phyloP scores from a whole-genome alignment of 768 basidiomycete genomes.

The Mrakia gelida region DNA sequence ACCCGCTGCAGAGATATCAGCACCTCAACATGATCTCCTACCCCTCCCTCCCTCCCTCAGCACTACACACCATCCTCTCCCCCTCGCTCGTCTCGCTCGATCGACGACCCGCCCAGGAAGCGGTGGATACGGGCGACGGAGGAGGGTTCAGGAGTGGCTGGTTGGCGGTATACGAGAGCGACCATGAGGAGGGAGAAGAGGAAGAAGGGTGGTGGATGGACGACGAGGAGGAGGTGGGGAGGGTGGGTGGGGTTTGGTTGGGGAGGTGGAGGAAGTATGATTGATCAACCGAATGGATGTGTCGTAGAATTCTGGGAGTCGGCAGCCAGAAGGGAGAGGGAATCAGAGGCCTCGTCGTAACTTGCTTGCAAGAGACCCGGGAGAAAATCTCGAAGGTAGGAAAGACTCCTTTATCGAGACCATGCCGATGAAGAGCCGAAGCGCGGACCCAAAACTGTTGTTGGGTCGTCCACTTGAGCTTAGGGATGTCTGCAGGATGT shows the following conservation, averaged over 20 bases:
- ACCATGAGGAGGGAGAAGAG: not conserved
- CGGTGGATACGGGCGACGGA: not conserved
- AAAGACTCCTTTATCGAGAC: too few relatives aligned
- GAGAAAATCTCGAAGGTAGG: too few relatives aligned
- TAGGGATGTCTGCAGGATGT: too few relatives aligned
- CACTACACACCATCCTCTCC: not conserved
- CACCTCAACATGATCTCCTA: not conserved
- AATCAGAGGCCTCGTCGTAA: too few relatives aligned
- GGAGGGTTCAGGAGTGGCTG: constrained; percentile 12
- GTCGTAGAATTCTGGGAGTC: too few relatives aligned
- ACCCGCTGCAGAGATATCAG: not conserved
- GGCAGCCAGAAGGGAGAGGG: too few relatives aligned
- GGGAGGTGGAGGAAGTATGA: not conserved
- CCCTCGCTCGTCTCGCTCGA: constrained; percentile 9
- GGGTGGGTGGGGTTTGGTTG: not conserved
- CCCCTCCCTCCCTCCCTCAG: not conserved
- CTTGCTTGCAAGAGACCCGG: too few relatives aligned
- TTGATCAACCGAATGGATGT: too few relatives aligned
- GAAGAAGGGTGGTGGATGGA: not conserved
- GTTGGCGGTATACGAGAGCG: not conserved
- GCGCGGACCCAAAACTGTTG: too few relatives aligned
- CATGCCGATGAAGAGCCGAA: too few relatives aligned
- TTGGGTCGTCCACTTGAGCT: too few relatives aligned
- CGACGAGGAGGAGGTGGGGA: not conserved
- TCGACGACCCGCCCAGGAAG: not conserved